A percentile compares a stretch with the other conserved stretches of the same genome.
Evolutionary conservation across 73 alveolate genomes (phyloP).

Genomic region (Effrenium voratum): DNA sequence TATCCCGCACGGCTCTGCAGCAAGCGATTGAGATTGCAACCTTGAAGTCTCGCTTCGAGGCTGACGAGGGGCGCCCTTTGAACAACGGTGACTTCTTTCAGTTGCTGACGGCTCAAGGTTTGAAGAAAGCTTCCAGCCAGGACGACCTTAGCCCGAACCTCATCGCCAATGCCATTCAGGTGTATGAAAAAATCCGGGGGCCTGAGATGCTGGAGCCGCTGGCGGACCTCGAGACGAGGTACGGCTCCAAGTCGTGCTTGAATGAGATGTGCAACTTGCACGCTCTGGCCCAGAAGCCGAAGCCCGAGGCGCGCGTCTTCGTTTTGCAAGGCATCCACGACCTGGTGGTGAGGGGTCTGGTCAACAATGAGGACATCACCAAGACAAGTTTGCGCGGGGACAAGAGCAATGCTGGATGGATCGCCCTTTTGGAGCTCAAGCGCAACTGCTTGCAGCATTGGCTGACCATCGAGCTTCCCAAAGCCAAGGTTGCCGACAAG

Average conservation of each 20-base stretch:
- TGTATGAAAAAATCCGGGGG: neutral
- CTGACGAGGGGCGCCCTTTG: neutral
- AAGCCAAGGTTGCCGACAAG: neutral
- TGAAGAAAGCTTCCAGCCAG: neutral
- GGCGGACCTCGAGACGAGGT: neutral
- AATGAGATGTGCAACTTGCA: neutral
- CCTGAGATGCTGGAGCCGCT: neutral
- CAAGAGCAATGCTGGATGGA: neutral
- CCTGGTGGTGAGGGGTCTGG: neutral
- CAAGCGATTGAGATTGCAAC: neutral
- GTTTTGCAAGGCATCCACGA: neutral
- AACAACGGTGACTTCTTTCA: neutral
- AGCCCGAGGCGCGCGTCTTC: neutral
- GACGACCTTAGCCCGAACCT: neutral
- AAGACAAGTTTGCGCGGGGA: neutral
- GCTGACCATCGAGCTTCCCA: neutral
- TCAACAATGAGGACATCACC: neutral
- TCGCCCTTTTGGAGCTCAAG: neutral
- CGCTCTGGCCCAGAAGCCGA: neutral
- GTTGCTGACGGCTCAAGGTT: neutral
- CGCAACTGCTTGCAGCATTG: neutral
- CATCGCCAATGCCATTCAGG: neutral
- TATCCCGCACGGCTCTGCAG: neutral
- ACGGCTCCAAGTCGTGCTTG: neutral
- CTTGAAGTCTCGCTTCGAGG: neutral